phyloP scores from a whole-genome alignment of 139 green algal genomes.

The Diplosphaera chodatii region DNA sequence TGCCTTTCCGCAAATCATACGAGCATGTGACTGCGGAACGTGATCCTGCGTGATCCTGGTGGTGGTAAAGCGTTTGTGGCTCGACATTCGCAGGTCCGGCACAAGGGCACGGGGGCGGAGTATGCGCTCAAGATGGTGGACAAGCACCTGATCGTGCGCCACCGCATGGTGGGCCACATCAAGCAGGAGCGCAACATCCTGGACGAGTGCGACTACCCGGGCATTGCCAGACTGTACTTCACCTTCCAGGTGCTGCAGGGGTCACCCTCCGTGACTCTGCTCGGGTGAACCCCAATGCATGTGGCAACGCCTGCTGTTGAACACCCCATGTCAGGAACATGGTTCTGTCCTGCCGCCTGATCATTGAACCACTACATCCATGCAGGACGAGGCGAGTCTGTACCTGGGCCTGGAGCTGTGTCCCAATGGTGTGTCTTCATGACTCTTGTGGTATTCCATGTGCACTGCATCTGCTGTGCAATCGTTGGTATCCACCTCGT shows the following conservation, averaged over 20 bases:
- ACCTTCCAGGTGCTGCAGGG: slow-evolving; percentile 44
- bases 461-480: not conserved
- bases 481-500: not conserved
- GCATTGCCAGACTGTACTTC: slow-evolving; percentile 58
- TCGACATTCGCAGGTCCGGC: not conserved
- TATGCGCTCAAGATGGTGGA: slow-evolving; percentile 69
- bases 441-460: no score
- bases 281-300: no score
- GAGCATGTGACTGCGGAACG: no score
- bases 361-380: no score
- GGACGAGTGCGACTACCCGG: slow-evolving; percentile 41
- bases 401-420: slow-evolving; percentile 49
- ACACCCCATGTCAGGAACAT: no score
- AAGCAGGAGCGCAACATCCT: slow-evolving; percentile 49
- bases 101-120: slow-evolving; percentile 8
- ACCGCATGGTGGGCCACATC: slow-evolving; percentile 55
- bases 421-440: slow-evolving; percentile 22
- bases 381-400: slow-evolving; percentile 26
- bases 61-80: no score
- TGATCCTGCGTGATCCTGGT: no score
- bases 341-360: no score
- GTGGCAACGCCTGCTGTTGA: not conserved
- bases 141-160: slow-evolving; percentile 57
- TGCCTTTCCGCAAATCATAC: slow-evolving; percentile 1
- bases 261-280: no score